Percentiles rank a stretch among this genome's conserved stretches.
These are phyloP conservation scores for Termitomyces bulborhizus DNA, from an alignment of 768 basidiomycete species.

Conservation along the genomic window DNA sequence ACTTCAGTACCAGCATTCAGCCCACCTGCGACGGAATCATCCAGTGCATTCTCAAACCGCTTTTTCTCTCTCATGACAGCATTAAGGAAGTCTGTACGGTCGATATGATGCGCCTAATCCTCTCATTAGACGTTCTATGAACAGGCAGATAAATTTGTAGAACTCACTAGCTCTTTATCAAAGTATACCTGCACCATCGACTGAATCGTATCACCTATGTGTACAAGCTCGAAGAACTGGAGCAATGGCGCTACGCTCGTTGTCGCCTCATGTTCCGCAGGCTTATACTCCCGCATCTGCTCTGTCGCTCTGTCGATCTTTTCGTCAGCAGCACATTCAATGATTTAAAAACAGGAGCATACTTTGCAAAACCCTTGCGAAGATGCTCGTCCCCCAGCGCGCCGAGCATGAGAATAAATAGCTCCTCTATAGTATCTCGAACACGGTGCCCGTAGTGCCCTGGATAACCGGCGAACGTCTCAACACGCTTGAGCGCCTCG, in stretches of 20 bases:
- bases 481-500: slow-evolving; percentile 85
- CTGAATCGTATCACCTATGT: slow-evolving; percentile 95
- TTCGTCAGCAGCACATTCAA: neutral
- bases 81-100: slow-evolving; percentile 91
- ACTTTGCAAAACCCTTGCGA: slow-evolving; percentile 72
- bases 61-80: slow-evolving; percentile 95
- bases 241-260: slow-evolving; percentile 86
- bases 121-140: neutral
- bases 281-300: slow-evolving; percentile 86
- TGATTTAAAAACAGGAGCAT: slow-evolving; percentile 20
- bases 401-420: slow-evolving; percentile 81
- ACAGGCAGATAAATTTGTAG: neutral
- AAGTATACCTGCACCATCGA: slow-evolving; percentile 98
- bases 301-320: slow-evolving; percentile 61
- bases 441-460: slow-evolving; percentile 85
- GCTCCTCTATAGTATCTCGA: slow-evolving; percentile 88
- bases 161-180: slow-evolving; percentile 84
- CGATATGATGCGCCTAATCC: slow-evolving; percentile 74
- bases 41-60: slow-evolving; percentile 85
- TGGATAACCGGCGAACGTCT: slow-evolving; percentile 85
- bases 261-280: slow-evolving; percentile 77
- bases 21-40: slow-evolving; percentile 90
- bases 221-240: slow-evolving; percentile 97
- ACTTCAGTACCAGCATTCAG: slow-evolving; percentile 95
- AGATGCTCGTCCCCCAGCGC: slow-evolving; percentile 77